Evolutionary conservation across 257 asterid genomes (phyloP).

Genomic region (Knoxia roxburghii): DNA sequence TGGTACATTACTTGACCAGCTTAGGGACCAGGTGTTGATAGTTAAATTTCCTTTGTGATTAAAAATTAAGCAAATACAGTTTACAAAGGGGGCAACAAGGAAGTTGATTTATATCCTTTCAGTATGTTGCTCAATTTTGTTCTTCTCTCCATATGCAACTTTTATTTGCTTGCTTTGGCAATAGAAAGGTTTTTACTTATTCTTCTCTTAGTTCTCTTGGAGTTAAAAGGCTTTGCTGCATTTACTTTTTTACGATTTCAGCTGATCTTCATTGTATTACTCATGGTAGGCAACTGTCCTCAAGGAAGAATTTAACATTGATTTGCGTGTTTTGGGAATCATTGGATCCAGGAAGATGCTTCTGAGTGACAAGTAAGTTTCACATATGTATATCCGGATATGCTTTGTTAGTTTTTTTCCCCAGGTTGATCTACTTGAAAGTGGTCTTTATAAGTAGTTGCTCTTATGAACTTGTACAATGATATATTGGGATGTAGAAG

Average conservation of each 20-base stretch:
- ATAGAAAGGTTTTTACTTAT: background rate
- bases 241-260: background rate
- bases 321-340: constrained; percentile 91
- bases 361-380: constrained; percentile 68
- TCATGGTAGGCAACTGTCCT: constrained; percentile 74
- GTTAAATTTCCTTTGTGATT: background rate
- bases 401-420: too few relatives aligned
- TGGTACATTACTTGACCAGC: constrained; percentile 90
- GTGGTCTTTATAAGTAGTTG: too few relatives aligned
- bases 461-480: too few relatives aligned
- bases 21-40: constrained; percentile 75
- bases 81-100: background rate
- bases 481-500: too few relatives aligned
- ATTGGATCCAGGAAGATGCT: constrained; percentile 77
- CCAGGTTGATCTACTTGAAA: too few relatives aligned
- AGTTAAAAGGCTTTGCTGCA: too few relatives aligned
- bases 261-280: constrained; percentile 6
- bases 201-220: too few relatives aligned
- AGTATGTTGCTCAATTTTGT: background rate
- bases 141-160: too few relatives aligned
- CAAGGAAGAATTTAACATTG: constrained; percentile 94
- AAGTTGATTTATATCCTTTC: background rate
- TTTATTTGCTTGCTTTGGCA: background rate
- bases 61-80: too few relatives aligned
- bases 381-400: constrained; percentile 8